Evolutionary conservation across 108 stramenopile genomes (phyloP), one percentile per base, ranked within the genome.

Genomic region (Aurantiochytrium sp.): DNA sequence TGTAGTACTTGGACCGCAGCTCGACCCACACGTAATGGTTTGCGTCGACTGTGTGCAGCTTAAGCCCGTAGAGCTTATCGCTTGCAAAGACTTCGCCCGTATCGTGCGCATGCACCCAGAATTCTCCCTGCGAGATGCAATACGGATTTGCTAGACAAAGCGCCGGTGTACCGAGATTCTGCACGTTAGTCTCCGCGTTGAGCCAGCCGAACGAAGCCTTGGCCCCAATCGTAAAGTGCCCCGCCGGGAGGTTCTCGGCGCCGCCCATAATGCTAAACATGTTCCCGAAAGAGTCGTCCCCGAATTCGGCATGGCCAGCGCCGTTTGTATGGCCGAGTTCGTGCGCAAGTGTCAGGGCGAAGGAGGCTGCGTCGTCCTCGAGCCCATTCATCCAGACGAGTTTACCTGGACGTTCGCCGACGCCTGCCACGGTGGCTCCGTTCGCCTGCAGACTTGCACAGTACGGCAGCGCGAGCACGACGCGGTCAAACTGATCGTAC

Each of bases 181-280:
- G 21, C 12, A 81, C 45, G 6, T 81, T 22, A 24, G 73, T 48
- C 6, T 81, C 3, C 24, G 24, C 12, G 30, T 81, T 24, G 12
- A 81, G n/a, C 73, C 73, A 81, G 73, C 73, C 73, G 32, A 81
- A 81, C 21, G 73, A 27, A 12, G 45, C 73, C 2, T 81, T 81
- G n/a, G 73, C 73, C 6, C 73, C 73, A 48, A 81, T 81, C n/a
- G 42, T 2, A 81, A 81, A 81, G 45, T 81, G 73, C n/a, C 42
- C 39, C 39, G 39, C 73, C 73, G 73, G 73, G 17, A 81, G 39
- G 21, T 48, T 42, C 6, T 24, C 39, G n/a, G 45, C 39, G 45
- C 45, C 32, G 24, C 73, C 73, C 73, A 81, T 81, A 24, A 81
- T 81, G 73, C 73, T 81, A 81, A 48, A 81, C 17, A 8, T 24